Conservation (phyloP, 1,284 basidiomycete species). For the Sanghuangporus baumii region DNA sequence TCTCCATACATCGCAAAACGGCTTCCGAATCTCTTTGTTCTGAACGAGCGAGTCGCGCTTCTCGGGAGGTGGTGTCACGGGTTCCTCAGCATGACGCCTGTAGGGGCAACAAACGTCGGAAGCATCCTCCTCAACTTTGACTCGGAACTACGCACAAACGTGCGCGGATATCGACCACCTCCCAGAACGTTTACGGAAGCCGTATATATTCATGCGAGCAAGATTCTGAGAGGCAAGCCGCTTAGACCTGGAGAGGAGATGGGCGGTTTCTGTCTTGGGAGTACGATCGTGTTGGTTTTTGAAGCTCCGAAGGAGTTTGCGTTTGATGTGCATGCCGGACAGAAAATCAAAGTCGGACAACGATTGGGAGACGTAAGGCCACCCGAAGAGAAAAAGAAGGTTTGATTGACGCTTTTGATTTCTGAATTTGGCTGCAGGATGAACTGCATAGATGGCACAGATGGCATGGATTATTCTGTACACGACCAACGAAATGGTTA, state of each 20-base stretch:
- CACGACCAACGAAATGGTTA: not conserved
- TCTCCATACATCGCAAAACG: slow-evolving; percentile 94
- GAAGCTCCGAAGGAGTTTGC: slow-evolving; percentile 87
- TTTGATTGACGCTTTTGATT: not conserved
- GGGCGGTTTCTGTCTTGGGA: slow-evolving; percentile 95
- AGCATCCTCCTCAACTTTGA: slow-evolving; percentile 98
- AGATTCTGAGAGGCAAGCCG: slow-evolving; percentile 85
- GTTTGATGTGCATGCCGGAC: slow-evolving; percentile 76
- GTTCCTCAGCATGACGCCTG: slow-evolving; percentile 96
- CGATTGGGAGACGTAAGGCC: slow-evolving; percentile 50
- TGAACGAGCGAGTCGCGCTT: slow-evolving; percentile 97
- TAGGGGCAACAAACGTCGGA: slow-evolving; percentile 97
- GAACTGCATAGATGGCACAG: not conserved
- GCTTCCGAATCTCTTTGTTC: slow-evolving; percentile 89
- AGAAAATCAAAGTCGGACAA: slow-evolving; percentile 89
- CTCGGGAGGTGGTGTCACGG: slow-evolving; percentile 94
- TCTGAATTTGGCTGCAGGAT: not conserved
- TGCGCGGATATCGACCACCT: slow-evolving; percentile 64
- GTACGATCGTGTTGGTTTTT: slow-evolving; percentile 95
- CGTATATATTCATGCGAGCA: slow-evolving; percentile 77
- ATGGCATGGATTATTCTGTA: not conserved
- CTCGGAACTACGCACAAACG: slow-evolving; percentile 81
- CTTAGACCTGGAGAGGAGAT: slow-evolving; percentile 88
- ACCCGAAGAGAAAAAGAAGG: not conserved
- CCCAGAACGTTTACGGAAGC: slow-evolving; percentile 93